phyloP scores from a whole-genome alignment of 2,329 filamentous ascomycete species.

The Ceratocystis variospora region DNA sequence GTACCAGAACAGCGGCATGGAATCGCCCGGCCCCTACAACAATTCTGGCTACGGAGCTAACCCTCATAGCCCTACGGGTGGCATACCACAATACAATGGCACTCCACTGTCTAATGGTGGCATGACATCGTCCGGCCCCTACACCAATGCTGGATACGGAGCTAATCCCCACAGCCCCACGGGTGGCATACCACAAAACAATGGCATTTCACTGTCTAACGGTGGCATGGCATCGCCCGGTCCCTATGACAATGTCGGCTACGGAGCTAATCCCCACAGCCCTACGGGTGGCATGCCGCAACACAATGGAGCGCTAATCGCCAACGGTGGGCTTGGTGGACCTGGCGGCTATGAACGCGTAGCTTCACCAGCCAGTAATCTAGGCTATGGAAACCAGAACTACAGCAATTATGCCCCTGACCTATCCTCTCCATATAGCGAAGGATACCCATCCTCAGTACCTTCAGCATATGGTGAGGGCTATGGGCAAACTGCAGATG shows the following conservation, averaged over 20 bases:
- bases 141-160: neutral
- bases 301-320: neutral
- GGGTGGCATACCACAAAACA: neutral
- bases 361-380: conserved; percentile 4
- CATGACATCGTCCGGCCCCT: conserved; percentile 2
- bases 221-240: conserved; percentile 11
- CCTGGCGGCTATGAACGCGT: conserved; percentile 1
- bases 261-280: neutral
- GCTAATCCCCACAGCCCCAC: neutral
- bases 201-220: neutral
- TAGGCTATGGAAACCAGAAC: neutral
- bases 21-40: neutral
- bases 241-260: neutral
- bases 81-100: neutral
- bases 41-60: neutral
- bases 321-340: neutral
- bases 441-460: neutral
- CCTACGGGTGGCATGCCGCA: neutral
- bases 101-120: neutral
- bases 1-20: conserved; percentile 16
- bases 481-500: conserved; percentile 6
- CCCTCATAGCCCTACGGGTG: neutral
- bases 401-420: neutral
- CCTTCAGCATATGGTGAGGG: neutral
- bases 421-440: neutral